Percentiles rank a stretch among this genome's conserved stretches.
phyloP scores from a whole-genome alignment of 495 filamentous ascomycete species.

The Darksidea phi region DNA sequence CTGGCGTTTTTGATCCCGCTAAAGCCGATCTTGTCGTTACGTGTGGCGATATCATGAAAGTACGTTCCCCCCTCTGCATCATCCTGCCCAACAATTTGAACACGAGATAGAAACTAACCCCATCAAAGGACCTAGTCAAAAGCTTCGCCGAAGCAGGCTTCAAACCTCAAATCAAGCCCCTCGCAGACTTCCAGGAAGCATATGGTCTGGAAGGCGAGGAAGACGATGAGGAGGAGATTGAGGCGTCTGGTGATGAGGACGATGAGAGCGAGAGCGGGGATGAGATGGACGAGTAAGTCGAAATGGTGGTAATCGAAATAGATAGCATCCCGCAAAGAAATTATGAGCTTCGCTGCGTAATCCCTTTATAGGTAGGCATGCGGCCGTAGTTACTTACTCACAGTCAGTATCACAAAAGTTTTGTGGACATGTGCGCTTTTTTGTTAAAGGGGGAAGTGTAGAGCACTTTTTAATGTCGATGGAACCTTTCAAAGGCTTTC shows the following conservation, averaged over 20 bases:
- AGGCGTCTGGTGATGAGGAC: constrained; percentile 52
- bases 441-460: too few species aligned
- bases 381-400: too few species aligned
- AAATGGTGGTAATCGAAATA: not conserved
- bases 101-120: not conserved
- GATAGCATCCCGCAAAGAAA: too few species aligned
- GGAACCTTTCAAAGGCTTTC: too few species aligned
- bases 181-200: constrained; percentile 83
- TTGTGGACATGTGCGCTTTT: too few species aligned
- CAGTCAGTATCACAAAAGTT: too few species aligned
- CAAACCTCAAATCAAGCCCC: constrained; percentile 67
- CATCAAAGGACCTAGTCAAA: constrained; percentile 64
- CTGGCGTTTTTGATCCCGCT: constrained; percentile 74
- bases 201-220: constrained; percentile 79
- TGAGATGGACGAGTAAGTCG: constrained; percentile 7
- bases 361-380: too few species aligned
- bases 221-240: constrained; percentile 49
- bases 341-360: too few species aligned
- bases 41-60: constrained; percentile 85
- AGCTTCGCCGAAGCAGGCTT: constrained; percentile 74
- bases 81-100: not conserved
- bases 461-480: too few species aligned
- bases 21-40: constrained; percentile 82
- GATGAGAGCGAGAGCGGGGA: constrained; percentile 16
- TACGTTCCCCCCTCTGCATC: constrained; percentile 47